Evolutionary conservation across 108 stramenopile genomes (phyloP).

Genomic region (Nitzschia inconspicua): DNA sequence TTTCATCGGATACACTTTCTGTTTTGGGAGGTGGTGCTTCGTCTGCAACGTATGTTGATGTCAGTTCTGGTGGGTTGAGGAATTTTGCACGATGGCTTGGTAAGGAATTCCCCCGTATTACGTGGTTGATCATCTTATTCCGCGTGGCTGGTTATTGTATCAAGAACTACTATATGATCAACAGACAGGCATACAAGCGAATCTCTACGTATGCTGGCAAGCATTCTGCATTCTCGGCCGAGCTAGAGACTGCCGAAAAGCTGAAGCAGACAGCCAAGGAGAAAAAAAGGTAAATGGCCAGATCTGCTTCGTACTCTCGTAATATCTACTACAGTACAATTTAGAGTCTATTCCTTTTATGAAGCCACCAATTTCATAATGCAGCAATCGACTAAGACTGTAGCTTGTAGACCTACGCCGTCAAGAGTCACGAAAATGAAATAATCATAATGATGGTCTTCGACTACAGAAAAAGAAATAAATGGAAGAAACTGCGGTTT

Average conservation of each 20-base stretch:
- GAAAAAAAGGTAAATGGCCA: too few relatives aligned
- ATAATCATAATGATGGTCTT: too few relatives aligned
- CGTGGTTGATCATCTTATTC: conserved; percentile 75
- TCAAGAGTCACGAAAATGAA: too few relatives aligned
- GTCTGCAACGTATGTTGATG: conserved; percentile 17
- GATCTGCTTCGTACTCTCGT: too few relatives aligned
- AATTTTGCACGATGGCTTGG: conserved; percentile 47
- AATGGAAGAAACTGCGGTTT: too few relatives aligned
- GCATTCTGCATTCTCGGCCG: conserved; percentile 77
- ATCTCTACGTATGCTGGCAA: conserved; percentile 86
- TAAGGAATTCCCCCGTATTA: conserved; percentile 73
- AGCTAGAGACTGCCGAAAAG: conserved; percentile 64
- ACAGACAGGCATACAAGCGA: conserved; percentile 80
- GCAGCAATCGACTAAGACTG: too few relatives aligned
- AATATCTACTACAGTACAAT: too few relatives aligned
- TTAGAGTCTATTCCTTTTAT: too few relatives aligned
- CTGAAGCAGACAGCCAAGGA: conserved; percentile 53
- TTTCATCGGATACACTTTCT: neutral
- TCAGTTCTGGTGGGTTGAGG: conserved; percentile 20
- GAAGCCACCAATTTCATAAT: too few relatives aligned
- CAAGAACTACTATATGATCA: conserved; percentile 86
- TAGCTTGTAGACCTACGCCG: too few relatives aligned
- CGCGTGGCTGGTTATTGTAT: conserved; percentile 80
- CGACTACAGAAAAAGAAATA: too few relatives aligned
- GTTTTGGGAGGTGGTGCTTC: neutral